These are phyloP conservation scores for Aspergillus terreus DNA, from an alignment of 2,329 filamentous ascomycete genomes.

Conservation along the genomic window DNA sequence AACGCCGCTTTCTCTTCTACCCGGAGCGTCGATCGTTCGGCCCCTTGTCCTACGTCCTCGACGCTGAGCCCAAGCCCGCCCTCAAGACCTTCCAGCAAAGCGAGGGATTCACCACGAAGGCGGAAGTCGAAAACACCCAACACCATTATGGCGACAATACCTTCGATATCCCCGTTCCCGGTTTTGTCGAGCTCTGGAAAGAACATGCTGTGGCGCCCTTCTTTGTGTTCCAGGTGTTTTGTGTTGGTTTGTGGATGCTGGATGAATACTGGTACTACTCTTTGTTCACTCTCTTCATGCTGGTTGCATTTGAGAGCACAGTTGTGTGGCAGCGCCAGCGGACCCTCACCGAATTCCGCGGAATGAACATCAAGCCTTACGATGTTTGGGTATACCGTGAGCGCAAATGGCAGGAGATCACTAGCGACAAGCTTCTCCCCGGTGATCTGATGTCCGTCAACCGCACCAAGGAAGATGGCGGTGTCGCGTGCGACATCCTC, in stretches of 20 bases:
- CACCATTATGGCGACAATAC: constrained; percentile 95
- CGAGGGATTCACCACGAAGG: constrained; percentile 67
- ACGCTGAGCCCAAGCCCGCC: constrained; percentile 75
- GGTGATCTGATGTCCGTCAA: constrained; percentile 90
- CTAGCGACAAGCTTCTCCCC: constrained; percentile 87
- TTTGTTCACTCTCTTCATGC: constrained; percentile 97
- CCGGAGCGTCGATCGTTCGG: constrained; percentile 69
- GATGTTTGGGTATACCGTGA: constrained; percentile 86
- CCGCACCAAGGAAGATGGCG: constrained; percentile 93
- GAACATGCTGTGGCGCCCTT: constrained; percentile 98
- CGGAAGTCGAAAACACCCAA: constrained; percentile 75
- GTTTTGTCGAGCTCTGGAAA: constrained; percentile 92
- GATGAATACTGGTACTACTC: constrained; percentile 99
- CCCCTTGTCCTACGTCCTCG: constrained; percentile 78
- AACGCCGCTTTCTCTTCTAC: constrained; percentile 89
- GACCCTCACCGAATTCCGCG: constrained; percentile 91
- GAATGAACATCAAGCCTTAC: constrained; percentile 99
- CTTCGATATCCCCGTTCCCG: constrained; percentile 96
- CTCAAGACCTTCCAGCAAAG: constrained; percentile 76
- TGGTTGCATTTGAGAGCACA: constrained; percentile 94
- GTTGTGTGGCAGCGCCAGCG: constrained; percentile 98
- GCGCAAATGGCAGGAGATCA: constrained; percentile 81
- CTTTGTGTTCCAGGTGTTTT: constrained; percentile 99
- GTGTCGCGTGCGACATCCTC: constrained; percentile 95
- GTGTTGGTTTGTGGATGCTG: constrained; percentile 95